phyloP scores from a whole-genome alignment of 352 stramenopile genomes.

The Phytophthora pistaciae region DNA sequence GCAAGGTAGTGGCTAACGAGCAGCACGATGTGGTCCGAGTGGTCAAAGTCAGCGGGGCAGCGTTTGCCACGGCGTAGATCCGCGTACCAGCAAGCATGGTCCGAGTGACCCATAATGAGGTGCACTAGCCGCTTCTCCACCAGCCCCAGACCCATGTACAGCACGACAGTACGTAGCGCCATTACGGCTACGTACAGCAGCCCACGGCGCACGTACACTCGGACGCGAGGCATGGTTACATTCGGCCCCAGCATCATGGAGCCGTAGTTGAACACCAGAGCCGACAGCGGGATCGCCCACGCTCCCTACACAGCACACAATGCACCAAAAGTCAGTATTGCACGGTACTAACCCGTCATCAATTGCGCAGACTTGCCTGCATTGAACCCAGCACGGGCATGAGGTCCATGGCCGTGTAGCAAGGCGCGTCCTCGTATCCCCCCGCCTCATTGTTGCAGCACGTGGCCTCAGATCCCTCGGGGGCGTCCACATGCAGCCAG shows the following conservation, averaged over 20 bases:
- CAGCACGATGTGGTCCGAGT: conserved; percentile 84
- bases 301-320: conserved; percentile 46
- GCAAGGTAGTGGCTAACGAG: conserved; percentile 79
- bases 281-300: conserved; percentile 68
- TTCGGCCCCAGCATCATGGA: conserved; percentile 68
- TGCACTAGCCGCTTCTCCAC: conserved; percentile 56
- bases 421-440: conserved; percentile 45
- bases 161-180: conserved; percentile 66
- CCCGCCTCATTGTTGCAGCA: conserved; percentile 59
- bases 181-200: conserved; percentile 72
- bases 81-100: conserved; percentile 68
- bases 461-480: conserved; percentile 46
- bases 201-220: conserved; percentile 61
- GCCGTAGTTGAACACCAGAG: conserved; percentile 76
- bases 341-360: background rate
- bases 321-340: background rate
- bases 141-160: conserved; percentile 69
- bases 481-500: conserved; percentile 59
- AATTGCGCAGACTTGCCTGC: conserved; percentile 33
- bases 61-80: conserved; percentile 57
- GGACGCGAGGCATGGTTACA: conserved; percentile 56
- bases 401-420: conserved; percentile 75
- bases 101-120: conserved; percentile 44
- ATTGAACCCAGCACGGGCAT: conserved; percentile 55
- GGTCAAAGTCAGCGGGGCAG: conserved; percentile 71